Base-by-base conservation (phyloP, 2,329 filamentous ascomycete genomes). In the Ophiosphaerella narmari region DNA sequence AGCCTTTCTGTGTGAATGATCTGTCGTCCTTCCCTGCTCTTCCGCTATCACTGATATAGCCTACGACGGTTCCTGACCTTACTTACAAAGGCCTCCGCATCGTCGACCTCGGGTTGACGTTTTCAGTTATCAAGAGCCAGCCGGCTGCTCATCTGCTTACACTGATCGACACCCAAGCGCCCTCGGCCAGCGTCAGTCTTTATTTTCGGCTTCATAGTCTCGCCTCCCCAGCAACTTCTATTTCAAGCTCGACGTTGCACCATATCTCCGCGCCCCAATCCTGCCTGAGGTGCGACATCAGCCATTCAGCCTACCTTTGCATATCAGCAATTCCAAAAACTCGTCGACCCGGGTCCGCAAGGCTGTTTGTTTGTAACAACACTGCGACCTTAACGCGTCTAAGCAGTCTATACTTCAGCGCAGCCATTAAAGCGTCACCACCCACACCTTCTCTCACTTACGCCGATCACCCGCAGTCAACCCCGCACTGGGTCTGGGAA, bases 1-100 rank as follows among this genome's bases (percentile, higher is more conserved):
- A 71, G 67, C 69, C 68, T 71, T 65, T 61, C 52, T 56, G 61
- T 70, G 65, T 69, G 67, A 71, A 70, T 67, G 65, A 70, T 71
- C 70, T 71, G 60, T 67, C 57, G 65, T 58, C 61, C 63, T 66
- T 60, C 63, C 60, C 68, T 69, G 54, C 55, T 18, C 67, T 69
- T 52, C 59, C 53, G 64, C 63, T 62, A 66, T 66, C 63, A 66
- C 68, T 70, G 67, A 71, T 69, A 70, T 70, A 69, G 62, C 68
- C 66, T 63, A 62, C 59, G 59, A 60, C 60, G 50, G 68, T 68
- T 67, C 62, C 68, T 69, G 65, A 63, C 50, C 54, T 54, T 61
- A 51, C 59, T 62, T 67, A 68, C 66, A 72, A 71, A 68, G 60
- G 52, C 42, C 60, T 58, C 54, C 53, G 59, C 59, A 60, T 63